A percentile compares a stretch with the other conserved stretches of the same genome.
Evolutionary conservation across 163 green algal genomes (phyloP).

Genomic region (Prototheca stagnorum): DNA sequence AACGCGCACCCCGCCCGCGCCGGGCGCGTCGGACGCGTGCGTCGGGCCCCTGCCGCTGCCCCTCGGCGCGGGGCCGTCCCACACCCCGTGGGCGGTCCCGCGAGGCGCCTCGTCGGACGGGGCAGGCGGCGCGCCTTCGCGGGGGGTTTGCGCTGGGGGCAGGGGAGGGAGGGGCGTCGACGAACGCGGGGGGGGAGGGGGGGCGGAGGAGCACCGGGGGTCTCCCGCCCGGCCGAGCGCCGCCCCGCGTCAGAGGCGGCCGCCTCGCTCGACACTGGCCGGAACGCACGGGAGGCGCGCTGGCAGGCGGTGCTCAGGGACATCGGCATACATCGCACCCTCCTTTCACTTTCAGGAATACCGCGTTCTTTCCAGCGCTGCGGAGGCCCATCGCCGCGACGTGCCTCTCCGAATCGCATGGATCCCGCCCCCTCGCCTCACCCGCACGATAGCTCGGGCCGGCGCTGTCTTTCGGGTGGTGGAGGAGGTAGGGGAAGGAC

Average conservation of each 20-base stretch:
- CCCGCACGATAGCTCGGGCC: constrained; percentile 4
- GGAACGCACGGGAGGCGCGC: too few relatives aligned
- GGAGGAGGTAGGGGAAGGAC: constrained; percentile 12
- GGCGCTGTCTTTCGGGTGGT: not conserved
- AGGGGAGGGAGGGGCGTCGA: not conserved
- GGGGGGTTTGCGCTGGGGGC: too few relatives aligned
- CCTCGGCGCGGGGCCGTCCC: not conserved
- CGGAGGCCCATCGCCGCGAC: not conserved
- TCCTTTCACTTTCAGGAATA: not conserved
- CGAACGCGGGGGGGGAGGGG: not conserved
- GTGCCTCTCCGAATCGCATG: not conserved
- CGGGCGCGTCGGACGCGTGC: constrained; percentile 2
- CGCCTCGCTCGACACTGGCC: not conserved
- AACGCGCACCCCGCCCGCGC: too few relatives aligned
- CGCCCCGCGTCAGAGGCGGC: not conserved
- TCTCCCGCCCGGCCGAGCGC: not conserved
- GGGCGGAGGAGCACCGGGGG: not conserved
- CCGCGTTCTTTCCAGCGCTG: not conserved
- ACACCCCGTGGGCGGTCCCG: not conserved
- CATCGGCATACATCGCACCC: too few relatives aligned
- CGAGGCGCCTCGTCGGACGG: constrained; percentile 1
- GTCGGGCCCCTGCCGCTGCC: not conserved
- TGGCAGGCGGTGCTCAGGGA: too few relatives aligned
- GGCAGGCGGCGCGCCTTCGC: not conserved
- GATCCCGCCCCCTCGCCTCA: not conserved